These are phyloP conservation scores for Cladosporium cucumerinum DNA, from an alignment of 2,329 filamentous ascomycete species.

Conservation along the genomic window DNA sequence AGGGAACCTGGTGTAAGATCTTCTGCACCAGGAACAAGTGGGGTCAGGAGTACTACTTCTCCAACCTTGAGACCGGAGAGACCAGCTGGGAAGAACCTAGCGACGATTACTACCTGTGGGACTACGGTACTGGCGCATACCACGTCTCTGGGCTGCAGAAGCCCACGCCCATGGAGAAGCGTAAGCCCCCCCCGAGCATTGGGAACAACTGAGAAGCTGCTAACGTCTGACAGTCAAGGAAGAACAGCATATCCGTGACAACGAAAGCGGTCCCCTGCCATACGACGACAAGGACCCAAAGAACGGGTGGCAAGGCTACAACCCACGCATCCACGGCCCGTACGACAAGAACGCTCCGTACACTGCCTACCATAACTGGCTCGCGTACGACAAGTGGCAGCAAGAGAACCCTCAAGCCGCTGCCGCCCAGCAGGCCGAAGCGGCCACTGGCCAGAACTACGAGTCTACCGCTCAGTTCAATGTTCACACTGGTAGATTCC, in stretches of 20 bases:
- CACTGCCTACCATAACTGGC: conserved; percentile 34
- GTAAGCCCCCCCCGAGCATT: background rate
- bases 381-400: conserved; percentile 31
- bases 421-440: conserved; percentile 38
- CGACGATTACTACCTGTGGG: conserved; percentile 34
- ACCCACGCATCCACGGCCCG: conserved; percentile 91
- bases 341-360: conserved; percentile 98
- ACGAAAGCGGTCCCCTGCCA: conserved; percentile 56
- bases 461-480: conserved; percentile 77
- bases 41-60: conserved; percentile 27
- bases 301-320: conserved; percentile 62
- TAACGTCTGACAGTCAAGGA: background rate
- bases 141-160: conserved; percentile 28
- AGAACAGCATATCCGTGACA: conserved; percentile 2
- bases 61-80: conserved; percentile 28
- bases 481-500: conserved; percentile 82
- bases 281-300: conserved; percentile 31
- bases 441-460: conserved; percentile 46
- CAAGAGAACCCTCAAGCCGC: conserved; percentile 26
- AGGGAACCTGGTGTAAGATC: conserved; percentile 24
- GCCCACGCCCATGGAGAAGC: conserved; percentile 17
- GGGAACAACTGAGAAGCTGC: background rate
- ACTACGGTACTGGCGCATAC: conserved; percentile 22
- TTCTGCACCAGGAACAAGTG: conserved; percentile 12
- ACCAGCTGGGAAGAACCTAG: conserved; percentile 29